Evolutionary conservation across 495 filamentous ascomycete species (phyloP).

Genomic region (Podospora bellae-mahoneyi): DNA sequence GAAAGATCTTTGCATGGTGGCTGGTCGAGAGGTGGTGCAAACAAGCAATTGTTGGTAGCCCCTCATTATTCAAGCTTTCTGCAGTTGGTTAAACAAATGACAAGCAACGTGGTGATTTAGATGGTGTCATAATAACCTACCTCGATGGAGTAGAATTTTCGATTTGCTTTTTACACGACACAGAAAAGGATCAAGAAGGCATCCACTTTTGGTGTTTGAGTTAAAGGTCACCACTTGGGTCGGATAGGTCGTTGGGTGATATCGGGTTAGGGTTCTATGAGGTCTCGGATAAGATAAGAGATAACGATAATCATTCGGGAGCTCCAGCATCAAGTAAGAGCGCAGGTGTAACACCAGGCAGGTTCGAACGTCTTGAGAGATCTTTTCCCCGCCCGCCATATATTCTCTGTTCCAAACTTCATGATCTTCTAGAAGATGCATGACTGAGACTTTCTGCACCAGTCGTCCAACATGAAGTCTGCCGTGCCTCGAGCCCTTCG

Average conservation of each 20-base stretch:
- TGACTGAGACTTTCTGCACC: neutral
- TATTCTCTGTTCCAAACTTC: neutral
- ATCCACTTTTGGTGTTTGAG: no score
- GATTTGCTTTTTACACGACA: no score
- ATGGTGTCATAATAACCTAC: no score
- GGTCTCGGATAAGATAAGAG: slow-evolving; percentile 4
- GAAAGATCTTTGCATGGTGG: no score
- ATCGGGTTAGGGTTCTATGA: neutral
- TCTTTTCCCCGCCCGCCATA: neutral
- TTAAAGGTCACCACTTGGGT: no score
- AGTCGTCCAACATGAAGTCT: slow-evolving; percentile 25
- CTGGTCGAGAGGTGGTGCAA: no score
- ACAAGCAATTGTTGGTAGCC: no score
- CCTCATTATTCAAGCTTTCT: no score
- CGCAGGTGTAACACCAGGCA: slow-evolving; percentile 12
- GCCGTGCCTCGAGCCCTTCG: slow-evolving; percentile 23
- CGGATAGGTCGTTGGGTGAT: neutral
- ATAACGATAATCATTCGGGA: slow-evolving; percentile 7
- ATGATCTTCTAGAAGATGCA: slow-evolving; percentile 3
- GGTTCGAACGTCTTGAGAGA: neutral
- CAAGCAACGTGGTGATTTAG: no score
- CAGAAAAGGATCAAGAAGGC: no score
- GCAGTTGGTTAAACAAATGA: no score
- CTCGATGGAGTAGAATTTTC: no score
- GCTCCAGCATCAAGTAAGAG: neutral